A percentile compares a stretch with the other conserved stretches of the same genome.
phyloP scores from a whole-genome alignment of 2,329 filamentous ascomycete genomes.

The Furcasterigmium furcatum region DNA sequence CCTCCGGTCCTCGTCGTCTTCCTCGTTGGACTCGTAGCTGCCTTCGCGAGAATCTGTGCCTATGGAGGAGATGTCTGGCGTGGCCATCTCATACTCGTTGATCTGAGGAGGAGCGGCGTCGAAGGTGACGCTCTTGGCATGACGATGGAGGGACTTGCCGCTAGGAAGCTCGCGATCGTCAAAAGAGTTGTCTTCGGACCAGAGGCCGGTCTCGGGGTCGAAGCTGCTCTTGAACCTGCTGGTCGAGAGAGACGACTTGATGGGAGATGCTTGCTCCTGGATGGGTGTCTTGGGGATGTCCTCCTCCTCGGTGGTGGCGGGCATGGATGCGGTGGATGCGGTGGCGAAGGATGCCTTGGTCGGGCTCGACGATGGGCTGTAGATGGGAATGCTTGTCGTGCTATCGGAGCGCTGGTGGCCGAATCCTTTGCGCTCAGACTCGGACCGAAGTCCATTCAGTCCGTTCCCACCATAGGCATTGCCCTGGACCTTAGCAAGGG shows the following conservation, averaged over 20 bases:
- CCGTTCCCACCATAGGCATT: conserved; percentile 64
- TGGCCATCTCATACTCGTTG: conserved; percentile 98
- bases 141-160: conserved; percentile 70
- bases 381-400: conserved; percentile 55
- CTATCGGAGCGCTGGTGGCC: conserved; percentile 54
- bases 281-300: conserved; percentile 42
- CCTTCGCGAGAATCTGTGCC: conserved; percentile 88
- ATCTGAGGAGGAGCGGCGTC: conserved; percentile 89
- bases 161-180: conserved; percentile 58
- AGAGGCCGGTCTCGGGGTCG: conserved; percentile 65
- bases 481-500: conserved; percentile 72
- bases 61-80: conserved; percentile 89
- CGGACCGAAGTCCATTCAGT: conserved; percentile 48
- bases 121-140: conserved; percentile 96
- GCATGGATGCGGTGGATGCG: conserved; percentile 17
- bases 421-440: conserved; percentile 33
- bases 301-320: conserved; percentile 9
- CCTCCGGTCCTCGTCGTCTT: conserved; percentile 54
- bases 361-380: conserved; percentile 43
- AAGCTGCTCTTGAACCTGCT: conserved; percentile 64
- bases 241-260: conserved; percentile 82
- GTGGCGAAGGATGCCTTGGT: conserved; percentile 11
- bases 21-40: conserved; percentile 84
- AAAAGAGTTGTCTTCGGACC: conserved; percentile 62
- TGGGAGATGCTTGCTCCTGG: conserved; percentile 71